Percentiles rank a stretch among this genome's conserved stretches.
Conservation (phyloP, 495 filamentous ascomycete species). For the Hypoxylon trugodes region DNA sequence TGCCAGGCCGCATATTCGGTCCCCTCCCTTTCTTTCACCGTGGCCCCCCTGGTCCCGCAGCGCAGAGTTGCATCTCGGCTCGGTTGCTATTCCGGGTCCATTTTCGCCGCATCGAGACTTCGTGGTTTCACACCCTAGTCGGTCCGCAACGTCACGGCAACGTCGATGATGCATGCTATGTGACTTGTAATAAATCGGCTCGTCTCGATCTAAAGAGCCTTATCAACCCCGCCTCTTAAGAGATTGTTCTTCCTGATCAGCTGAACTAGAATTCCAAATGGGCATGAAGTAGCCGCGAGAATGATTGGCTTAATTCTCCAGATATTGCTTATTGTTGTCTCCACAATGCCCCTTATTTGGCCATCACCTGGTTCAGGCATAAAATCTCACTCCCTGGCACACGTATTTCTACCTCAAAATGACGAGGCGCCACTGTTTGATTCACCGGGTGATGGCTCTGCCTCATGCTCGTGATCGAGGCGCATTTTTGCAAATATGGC, state of each 20-base stretch:
- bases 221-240: constrained; percentile 6
- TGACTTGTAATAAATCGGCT: constrained; percentile 17
- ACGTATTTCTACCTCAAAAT: constrained; percentile 1
- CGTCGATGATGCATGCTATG: constrained; percentile 19
- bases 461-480: constrained; percentile 38
- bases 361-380: neutral
- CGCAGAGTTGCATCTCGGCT: constrained; percentile 39
- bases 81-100: constrained; percentile 33
- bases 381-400: neutral
- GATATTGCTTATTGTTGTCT: neutral
- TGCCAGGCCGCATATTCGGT: constrained; percentile 40
- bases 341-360: neutral
- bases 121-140: constrained; percentile 39
- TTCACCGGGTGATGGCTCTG: constrained; percentile 27
- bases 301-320: neutral
- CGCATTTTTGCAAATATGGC: constrained; percentile 68
- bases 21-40: constrained; percentile 23
- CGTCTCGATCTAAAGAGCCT: constrained; percentile 1
- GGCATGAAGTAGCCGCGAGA: neutral
- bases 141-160: constrained; percentile 16
- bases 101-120: constrained; percentile 39
- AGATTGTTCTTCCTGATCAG: neutral
- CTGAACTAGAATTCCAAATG: constrained; percentile 1
- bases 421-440: constrained; percentile 32
- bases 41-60: constrained; percentile 37